Evolutionary conservation across 2,329 filamentous ascomycete species (phyloP).

Genomic region (Huntiella abstrusa): DNA sequence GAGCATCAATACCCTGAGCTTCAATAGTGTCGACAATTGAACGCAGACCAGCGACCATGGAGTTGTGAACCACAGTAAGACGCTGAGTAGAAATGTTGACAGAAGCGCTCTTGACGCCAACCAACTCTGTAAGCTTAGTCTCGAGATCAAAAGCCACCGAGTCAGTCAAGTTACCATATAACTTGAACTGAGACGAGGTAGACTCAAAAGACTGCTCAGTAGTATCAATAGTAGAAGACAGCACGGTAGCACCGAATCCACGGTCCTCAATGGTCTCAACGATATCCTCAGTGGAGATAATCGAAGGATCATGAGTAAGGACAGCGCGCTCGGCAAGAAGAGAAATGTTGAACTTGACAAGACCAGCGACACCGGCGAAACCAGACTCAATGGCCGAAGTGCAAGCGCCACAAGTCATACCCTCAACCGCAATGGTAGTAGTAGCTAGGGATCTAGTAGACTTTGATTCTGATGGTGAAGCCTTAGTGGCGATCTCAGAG

Average conservation of each 20-base stretch:
- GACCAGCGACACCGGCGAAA: conserved; percentile 57
- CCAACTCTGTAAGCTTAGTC: conserved; percentile 39
- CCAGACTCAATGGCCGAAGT: conserved; percentile 78
- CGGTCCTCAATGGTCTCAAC: conserved; percentile 71
- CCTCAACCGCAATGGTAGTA: conserved; percentile 77
- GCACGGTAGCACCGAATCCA: conserved; percentile 69
- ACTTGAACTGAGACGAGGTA: conserved; percentile 55
- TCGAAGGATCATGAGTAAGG: conserved; percentile 58
- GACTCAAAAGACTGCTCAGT: conserved; percentile 34
- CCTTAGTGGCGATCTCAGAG: conserved; percentile 30
- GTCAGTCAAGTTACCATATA: conserved; percentile 64
- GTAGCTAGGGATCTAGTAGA: conserved; percentile 30
- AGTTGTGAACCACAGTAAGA: conserved; percentile 53
- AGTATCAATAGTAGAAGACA: conserved; percentile 52
- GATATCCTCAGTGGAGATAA: conserved; percentile 56
- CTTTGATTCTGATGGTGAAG: conserved; percentile 12
- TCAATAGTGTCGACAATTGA: conserved; percentile 70
- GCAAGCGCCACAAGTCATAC: conserved; percentile 96
- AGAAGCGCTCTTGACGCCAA: conserved; percentile 56
- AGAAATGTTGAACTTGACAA: conserved; percentile 86
- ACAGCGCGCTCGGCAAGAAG: conserved; percentile 82
- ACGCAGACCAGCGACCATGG: conserved; percentile 57
- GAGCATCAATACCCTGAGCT: conserved; percentile 65
- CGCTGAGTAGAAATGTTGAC: conserved; percentile 57
- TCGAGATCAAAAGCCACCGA: conserved; percentile 55